These are phyloP conservation scores for Emergomyces pasteurianus DNA, from an alignment of 2,329 filamentous ascomycete species.

Conservation along the genomic window DNA sequence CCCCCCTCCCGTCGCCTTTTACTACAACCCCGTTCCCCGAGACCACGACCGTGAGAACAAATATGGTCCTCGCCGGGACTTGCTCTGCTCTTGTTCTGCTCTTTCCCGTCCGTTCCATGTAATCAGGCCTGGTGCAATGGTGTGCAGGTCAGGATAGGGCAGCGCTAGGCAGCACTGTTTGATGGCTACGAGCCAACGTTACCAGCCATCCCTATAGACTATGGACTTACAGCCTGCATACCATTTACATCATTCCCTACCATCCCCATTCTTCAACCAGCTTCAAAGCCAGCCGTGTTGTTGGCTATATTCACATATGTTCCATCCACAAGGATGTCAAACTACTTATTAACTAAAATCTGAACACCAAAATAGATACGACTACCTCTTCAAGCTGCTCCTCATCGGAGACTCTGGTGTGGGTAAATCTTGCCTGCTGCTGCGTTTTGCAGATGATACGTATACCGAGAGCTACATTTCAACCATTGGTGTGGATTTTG, in stretches of 20 bases:
- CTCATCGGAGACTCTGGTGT: slow-evolving; percentile 99
- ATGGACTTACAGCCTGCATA: no score
- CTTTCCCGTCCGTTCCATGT: no score
- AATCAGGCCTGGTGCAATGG: neutral
- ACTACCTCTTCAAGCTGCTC: slow-evolving; percentile 99
- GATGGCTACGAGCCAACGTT: no score
- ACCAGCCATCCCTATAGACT: no score
- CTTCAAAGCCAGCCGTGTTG: neutral
- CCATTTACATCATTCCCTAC: neutral
- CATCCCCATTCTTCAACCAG: neutral
- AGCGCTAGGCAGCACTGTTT: neutral
- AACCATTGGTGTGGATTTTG: slow-evolving; percentile 98
- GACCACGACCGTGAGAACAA: no score
- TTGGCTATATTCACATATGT: neutral
- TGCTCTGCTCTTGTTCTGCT: no score
- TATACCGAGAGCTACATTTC: slow-evolving; percentile 99
- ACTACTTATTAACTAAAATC: neutral
- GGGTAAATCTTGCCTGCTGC: slow-evolving; percentile 96
- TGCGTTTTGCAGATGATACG: slow-evolving; percentile 97
- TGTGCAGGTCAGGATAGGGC: neutral
- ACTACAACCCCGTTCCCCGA: neutral
- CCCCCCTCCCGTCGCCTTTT: neutral
- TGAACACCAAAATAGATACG: slow-evolving; percentile 59
- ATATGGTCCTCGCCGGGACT: no score
- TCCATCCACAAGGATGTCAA: neutral